phyloP scores from a whole-genome alignment of 805 yeast genomes.

The Suhomyces vadensis region DNA sequence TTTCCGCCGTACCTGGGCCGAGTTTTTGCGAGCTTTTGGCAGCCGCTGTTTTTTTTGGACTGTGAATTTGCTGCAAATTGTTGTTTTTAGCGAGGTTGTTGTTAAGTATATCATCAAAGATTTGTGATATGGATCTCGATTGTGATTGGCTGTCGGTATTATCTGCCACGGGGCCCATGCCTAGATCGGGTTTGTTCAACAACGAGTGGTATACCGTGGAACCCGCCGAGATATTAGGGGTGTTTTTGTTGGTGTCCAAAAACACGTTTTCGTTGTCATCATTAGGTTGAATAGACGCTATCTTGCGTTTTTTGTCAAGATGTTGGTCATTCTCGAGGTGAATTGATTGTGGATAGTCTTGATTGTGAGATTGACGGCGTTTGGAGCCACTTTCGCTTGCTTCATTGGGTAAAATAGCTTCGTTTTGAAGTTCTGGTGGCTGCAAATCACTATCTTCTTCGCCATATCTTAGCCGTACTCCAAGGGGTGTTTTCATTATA shows the following conservation, averaged over 20 bases:
- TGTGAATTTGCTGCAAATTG: neutral
- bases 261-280: constrained; percentile 36
- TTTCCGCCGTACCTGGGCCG: constrained; percentile 3
- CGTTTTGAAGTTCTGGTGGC: constrained; percentile 26
- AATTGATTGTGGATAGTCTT: neutral
- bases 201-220: constrained; percentile 37
- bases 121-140: constrained; percentile 33
- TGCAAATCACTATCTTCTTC: constrained; percentile 32
- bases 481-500: constrained; percentile 28
- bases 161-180: constrained; percentile 14
- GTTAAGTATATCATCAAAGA: constrained; percentile 31
- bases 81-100: constrained; percentile 5
- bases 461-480: constrained; percentile 20
- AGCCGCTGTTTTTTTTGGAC: neutral
- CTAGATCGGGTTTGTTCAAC: constrained; percentile 11
- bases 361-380: neutral
- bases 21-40: constrained; percentile 3
- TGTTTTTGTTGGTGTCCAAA: constrained; percentile 21
- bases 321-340: neutral
- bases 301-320: neutral
- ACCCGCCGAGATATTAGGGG: constrained; percentile 20
- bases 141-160: constrained; percentile 19
- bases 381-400: neutral
- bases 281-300: neutral
- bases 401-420: neutral